Percentiles rank a stretch among this genome's conserved stretches.
These are phyloP conservation scores for Astrothelium subdiscretum DNA, from an alignment of 495 filamentous ascomycete genomes.

Conservation along the genomic window DNA sequence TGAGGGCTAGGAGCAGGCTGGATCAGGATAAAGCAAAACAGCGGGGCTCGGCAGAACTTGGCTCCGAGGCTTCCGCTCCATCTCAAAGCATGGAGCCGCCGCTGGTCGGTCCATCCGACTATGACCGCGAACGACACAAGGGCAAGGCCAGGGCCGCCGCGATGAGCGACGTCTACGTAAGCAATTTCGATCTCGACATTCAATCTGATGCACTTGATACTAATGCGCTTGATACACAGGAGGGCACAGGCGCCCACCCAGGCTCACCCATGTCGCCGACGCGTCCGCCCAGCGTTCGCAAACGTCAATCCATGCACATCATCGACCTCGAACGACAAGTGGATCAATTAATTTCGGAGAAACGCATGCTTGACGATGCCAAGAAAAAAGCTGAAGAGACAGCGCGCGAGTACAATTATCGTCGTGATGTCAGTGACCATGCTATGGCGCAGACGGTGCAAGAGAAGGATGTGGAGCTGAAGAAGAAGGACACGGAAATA, in stretches of 20 bases:
- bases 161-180: constrained; percentile 92
- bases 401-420: constrained; percentile 35
- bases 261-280: constrained; percentile 87
- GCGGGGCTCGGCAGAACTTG: background rate
- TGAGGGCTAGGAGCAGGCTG: constrained; percentile 55
- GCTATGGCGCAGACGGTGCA: constrained; percentile 45
- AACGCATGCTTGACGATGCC: constrained; percentile 61
- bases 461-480: constrained; percentile 42
- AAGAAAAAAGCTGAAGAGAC: constrained; percentile 54
- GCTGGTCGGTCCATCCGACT: constrained; percentile 46
- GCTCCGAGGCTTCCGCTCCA: background rate
- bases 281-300: constrained; percentile 83
- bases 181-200: constrained; percentile 29
- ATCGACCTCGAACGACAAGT: constrained; percentile 67
- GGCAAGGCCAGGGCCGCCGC: constrained; percentile 69
- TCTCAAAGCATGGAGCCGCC: constrained; percentile 32
- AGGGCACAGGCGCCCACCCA: constrained; percentile 88
- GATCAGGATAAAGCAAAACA: constrained; percentile 13
- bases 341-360: constrained; percentile 72
- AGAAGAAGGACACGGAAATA: constrained; percentile 63
- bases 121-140: constrained; percentile 72
- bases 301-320: constrained; percentile 92
- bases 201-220: background rate
- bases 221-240: constrained; percentile 38
- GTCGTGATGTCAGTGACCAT: constrained; percentile 44